Evolutionary conservation across 2,329 filamentous ascomycete species (phyloP), one percentile per base, ranked within the genome.

Genomic region (Ascochyta lentis): DNA sequence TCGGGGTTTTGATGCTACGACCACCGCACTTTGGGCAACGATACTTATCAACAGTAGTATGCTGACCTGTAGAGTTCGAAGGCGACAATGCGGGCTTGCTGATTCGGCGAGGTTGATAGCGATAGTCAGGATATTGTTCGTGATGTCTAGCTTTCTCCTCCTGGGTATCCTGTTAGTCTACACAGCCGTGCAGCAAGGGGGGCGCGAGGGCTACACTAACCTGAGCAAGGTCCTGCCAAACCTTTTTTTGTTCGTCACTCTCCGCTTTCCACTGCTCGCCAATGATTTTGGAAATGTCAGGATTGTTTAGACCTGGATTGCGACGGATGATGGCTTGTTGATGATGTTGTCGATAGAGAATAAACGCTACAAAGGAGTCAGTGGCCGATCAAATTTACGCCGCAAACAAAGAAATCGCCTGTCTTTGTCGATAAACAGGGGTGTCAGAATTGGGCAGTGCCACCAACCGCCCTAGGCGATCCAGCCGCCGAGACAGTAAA

Each of bases 231-330:
- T 84, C 83, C 76, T 95, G 96, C 95, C 95, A 99, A 73, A 88
- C 84, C 61, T 87, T 85, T 77, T 96, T 96, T 54, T 88, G 83
- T 49, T 90, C 86, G 23, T 89, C 83, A 4, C 87, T 78, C 70
- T 96, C 88, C 52, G 87, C 84, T 69, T 89, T 87, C 95, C 95
- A 99, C 84, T 93, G 89, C 74, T 92, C 86, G 48, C 94, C 94
- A 65, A 98, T 96, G 67, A 98, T 96, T 78, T 97, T 97, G 63
- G 94, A 97, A 67, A 98, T 96, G 48, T 97, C 92, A 3, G 94
- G 94, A 76, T 98, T 98, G 41, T 93, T 88, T 62, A 97, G 85
- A 40, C 92, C 90, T n/a, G 93, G 94, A 69, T 97, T 86, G 65
- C 91, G 84, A 49, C 87, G 83, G 34, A 93, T 89, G 46, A 98